Conservation (phyloP, 1,139 yeast species). For the Nakaseomyces delphensis region DNA sequence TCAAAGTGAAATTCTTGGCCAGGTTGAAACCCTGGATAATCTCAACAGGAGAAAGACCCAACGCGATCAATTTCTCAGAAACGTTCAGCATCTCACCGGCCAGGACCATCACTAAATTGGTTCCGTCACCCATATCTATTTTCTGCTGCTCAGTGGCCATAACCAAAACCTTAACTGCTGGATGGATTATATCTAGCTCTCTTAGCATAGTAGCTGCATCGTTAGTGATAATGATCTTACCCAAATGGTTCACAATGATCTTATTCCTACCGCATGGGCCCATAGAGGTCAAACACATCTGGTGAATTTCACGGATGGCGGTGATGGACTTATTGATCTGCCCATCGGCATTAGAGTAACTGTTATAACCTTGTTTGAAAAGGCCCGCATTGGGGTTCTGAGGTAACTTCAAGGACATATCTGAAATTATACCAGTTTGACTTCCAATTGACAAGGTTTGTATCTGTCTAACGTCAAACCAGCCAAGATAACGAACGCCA, state of each 20-base stretch:
- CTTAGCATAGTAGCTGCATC: conserved; percentile 96
- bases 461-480: not conserved
- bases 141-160: conserved; percentile 98
- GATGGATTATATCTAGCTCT: conserved; percentile 91
- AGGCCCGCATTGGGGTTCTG: conserved; percentile 89
- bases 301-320: conserved; percentile 88
- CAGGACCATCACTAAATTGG: conserved; percentile 60
- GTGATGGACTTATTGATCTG: conserved; percentile 86
- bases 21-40: conserved; percentile 81
- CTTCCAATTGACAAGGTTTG: not conserved
- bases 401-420: conserved; percentile 80
- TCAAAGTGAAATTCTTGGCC: conserved; percentile 66
- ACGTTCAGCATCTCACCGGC: conserved; percentile 88
- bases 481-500: no score
- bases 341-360: conserved; percentile 84
- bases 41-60: conserved; percentile 85
- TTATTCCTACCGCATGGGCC: conserved; percentile 98
- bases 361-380: conserved; percentile 93
- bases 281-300: conserved; percentile 86
- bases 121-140: conserved; percentile 76
- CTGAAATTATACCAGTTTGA: not conserved
- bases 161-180: conserved; percentile 90
- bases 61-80: conserved; percentile 72
- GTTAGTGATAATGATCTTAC: conserved; percentile 80
- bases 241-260: conserved; percentile 78